Evolutionary conservation across 2,329 filamentous ascomycete species (phyloP).

Genomic region (Teratosphaeria pseudoeucalypti): DNA sequence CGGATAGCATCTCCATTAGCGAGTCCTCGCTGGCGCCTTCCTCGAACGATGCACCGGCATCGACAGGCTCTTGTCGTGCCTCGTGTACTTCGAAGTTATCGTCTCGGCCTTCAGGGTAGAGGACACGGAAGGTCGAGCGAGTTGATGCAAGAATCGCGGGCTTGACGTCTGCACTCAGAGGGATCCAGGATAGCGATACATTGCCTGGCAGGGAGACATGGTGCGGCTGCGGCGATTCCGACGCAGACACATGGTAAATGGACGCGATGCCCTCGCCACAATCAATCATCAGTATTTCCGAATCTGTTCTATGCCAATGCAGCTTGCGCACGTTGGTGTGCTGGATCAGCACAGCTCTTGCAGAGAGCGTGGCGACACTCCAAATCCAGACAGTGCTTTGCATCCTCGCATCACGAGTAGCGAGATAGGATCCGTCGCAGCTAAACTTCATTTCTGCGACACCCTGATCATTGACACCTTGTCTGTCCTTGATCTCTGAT

Average conservation of each 20-base stretch:
- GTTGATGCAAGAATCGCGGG: slow-evolving; percentile 28
- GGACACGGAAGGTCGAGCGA: slow-evolving; percentile 27
- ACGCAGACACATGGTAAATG: slow-evolving; percentile 24
- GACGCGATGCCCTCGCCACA: slow-evolving; percentile 31
- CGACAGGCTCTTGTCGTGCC: slow-evolving; percentile 16
- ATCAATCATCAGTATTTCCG: slow-evolving; percentile 32
- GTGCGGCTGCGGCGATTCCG: slow-evolving; percentile 12
- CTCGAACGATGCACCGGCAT: slow-evolving; percentile 10
- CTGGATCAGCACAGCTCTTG: slow-evolving; percentile 34
- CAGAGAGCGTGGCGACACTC: slow-evolving; percentile 30
- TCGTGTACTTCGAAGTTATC: slow-evolving; percentile 1
- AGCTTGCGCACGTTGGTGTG: slow-evolving; percentile 34
- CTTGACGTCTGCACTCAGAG: slow-evolving; percentile 13
- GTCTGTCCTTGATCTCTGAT: slow-evolving; percentile 14
- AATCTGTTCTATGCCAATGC: slow-evolving; percentile 32
- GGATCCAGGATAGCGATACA: slow-evolving; percentile 13
- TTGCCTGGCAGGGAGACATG: slow-evolving; percentile 5
- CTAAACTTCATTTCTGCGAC: slow-evolving; percentile 20
- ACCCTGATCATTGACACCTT: slow-evolving; percentile 26
- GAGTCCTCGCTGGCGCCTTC: slow-evolving; percentile 37
- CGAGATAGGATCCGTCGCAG: slow-evolving; percentile 18
- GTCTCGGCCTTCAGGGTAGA: slow-evolving; percentile 31
- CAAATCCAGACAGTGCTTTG: slow-evolving; percentile 39
- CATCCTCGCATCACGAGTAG: slow-evolving; percentile 23
- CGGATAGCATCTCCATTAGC: slow-evolving; percentile 38